These are phyloP conservation scores for Ustilago cynodontis DNA, from an alignment of 1,284 basidiomycete species.

Conservation along the genomic window DNA sequence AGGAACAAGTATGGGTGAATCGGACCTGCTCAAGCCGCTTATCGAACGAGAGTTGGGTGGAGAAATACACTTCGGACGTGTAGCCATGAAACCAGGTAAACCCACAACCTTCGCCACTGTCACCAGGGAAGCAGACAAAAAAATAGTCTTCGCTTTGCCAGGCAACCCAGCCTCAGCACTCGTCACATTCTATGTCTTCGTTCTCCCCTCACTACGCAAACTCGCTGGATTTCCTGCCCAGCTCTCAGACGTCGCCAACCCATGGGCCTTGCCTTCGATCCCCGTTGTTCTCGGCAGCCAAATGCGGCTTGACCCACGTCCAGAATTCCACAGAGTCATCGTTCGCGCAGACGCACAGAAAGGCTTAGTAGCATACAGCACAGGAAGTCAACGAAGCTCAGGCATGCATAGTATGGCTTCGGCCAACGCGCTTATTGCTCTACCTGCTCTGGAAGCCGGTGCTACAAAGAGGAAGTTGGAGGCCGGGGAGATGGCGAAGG, in stretches of 20 bases:
- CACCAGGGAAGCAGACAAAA: neutral
- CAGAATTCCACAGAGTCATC: conserved; percentile 84
- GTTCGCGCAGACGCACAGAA: conserved; percentile 73
- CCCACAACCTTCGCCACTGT: conserved; percentile 85
- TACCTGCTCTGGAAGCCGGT: conserved; percentile 32
- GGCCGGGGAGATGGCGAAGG: conserved; percentile 19
- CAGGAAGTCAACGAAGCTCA: conserved; percentile 57
- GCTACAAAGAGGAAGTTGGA: neutral
- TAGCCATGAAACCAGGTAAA: conserved; percentile 73
- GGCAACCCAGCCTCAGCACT: conserved; percentile 89
- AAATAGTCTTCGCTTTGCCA: conserved; percentile 82
- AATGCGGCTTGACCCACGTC: conserved; percentile 79
- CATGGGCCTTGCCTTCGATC: conserved; percentile 77
- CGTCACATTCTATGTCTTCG: conserved; percentile 88
- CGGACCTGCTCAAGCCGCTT: conserved; percentile 86
- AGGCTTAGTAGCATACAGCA: conserved; percentile 76
- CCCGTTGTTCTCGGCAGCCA: conserved; percentile 76
- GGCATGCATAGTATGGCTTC: conserved; percentile 66
- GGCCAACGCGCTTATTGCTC: conserved; percentile 60
- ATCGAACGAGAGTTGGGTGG: conserved; percentile 83
- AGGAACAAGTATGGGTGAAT: conserved; percentile 89
- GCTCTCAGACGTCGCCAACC: conserved; percentile 26
- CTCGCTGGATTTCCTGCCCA: conserved; percentile 70
- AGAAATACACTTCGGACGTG: conserved; percentile 82
- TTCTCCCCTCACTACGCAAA: conserved; percentile 81